These are phyloP conservation scores for Ophiostoma australiae DNA, from an alignment of 2,329 filamentous ascomycete species.

Conservation along the genomic window DNA sequence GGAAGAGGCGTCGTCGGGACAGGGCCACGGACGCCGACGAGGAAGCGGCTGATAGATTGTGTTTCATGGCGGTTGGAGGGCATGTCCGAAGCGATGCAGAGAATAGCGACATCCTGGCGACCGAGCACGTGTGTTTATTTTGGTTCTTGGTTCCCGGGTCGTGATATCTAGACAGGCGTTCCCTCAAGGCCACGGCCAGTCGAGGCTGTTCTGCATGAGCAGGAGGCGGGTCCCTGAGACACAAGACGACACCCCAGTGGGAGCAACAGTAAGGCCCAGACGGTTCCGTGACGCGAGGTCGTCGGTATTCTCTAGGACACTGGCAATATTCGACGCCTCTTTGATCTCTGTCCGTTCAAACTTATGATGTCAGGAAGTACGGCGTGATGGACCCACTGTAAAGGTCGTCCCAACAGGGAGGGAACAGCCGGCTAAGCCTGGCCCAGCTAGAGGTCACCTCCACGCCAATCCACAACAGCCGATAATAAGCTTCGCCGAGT, in stretches of 20 bases:
- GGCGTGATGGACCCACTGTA: conserved; percentile 7
- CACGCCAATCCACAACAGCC: neutral
- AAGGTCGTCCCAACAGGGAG: conserved; percentile 8
- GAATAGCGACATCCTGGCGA: neutral
- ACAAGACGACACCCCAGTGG: neutral
- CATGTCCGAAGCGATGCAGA: neutral
- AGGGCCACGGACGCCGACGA: neutral
- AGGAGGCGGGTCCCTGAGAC: neutral
- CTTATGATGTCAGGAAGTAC: conserved; percentile 16
- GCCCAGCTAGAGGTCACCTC: neutral
- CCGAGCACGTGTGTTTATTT: neutral
- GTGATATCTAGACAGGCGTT: neutral
- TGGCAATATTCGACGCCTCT: neutral
- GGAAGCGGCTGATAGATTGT: neutral
- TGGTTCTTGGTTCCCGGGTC: neutral
- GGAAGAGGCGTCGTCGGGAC: conserved; percentile 27
- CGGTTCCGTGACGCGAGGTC: neutral
- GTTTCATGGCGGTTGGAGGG: neutral
- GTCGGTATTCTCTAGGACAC: neutral
- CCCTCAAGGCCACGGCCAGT: conserved; percentile 2
- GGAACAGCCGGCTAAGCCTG: conserved; percentile 1
- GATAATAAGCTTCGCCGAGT: neutral
- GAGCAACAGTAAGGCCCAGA: neutral
- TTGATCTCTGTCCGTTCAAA: neutral
- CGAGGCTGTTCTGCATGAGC: neutral